Percentiles rank a stretch among this genome's conserved stretches.
Conservation (phyloP, 805 yeast species). For the Lipomyces chichibuensis region DNA sequence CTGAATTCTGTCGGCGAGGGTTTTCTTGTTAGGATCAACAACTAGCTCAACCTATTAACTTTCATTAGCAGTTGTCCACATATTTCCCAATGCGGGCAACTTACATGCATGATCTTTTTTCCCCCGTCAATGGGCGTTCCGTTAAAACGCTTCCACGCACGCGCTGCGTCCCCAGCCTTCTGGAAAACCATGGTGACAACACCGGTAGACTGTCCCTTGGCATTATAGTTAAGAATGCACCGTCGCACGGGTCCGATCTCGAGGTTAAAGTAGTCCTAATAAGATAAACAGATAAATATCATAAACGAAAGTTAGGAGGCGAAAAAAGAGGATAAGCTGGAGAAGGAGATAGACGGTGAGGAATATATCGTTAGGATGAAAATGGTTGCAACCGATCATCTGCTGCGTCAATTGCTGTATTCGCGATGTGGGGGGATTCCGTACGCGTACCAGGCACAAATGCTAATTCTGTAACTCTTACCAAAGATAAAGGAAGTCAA, state of each 20-base stretch:
- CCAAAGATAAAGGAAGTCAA: background rate
- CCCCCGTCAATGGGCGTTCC: conserved; percentile 95
- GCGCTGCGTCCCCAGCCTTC: conserved; percentile 66
- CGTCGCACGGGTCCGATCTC: conserved; percentile 83
- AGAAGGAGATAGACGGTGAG: conserved; percentile 6
- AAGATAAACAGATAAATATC: conserved; percentile 18
- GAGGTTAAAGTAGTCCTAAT: conserved; percentile 82
- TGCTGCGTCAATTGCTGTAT: background rate
- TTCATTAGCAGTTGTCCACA: background rate
- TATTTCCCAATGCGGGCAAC: conserved; percentile 34
- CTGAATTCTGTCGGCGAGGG: conserved; percentile 36
- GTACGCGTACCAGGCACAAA: background rate
- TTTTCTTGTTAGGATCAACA: conserved; percentile 66
- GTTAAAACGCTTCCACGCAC: conserved; percentile 81
- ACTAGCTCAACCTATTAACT: conserved; percentile 64
- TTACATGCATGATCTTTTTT: conserved; percentile 63
- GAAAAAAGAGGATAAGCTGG: conserved; percentile 1
- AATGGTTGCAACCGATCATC: conserved; percentile 7
- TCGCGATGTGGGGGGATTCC: background rate
- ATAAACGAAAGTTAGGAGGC: conserved; percentile 2
- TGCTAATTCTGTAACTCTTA: background rate
- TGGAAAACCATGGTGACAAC: conserved; percentile 83
- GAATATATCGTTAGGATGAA: conserved; percentile 3
- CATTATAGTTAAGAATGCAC: conserved; percentile 76
- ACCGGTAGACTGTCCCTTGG: conserved; percentile 88